Conservation (phyloP, 2,329 filamentous ascomycete genomes). For the Didymella pinodella region DNA sequence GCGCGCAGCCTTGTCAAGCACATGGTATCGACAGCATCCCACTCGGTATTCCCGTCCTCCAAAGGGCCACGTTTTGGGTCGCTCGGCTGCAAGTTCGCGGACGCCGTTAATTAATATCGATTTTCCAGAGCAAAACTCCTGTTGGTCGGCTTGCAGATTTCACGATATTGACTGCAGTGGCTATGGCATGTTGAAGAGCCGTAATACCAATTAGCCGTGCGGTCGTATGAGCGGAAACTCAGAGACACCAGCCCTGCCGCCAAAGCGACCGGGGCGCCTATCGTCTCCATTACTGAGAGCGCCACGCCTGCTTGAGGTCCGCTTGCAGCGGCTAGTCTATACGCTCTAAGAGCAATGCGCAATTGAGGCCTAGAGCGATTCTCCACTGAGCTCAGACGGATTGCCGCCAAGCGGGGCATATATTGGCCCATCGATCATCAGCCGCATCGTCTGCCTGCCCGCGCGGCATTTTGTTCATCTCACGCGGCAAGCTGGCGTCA, state of each 20-base stretch:
- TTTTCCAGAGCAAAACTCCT: constrained; percentile 1
- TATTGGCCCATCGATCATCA: constrained; percentile 52
- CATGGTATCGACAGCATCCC: constrained; percentile 25
- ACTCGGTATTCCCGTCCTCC: constrained; percentile 20
- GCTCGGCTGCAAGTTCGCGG: constrained; percentile 20
- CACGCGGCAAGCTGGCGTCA: constrained; percentile 33
- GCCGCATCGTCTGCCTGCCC: constrained; percentile 45
- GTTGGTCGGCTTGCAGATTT: constrained; percentile 7
- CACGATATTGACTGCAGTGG: constrained; percentile 23
- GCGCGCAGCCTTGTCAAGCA: constrained; percentile 26
- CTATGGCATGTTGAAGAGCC: constrained; percentile 31
- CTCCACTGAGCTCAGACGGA: constrained; percentile 48
- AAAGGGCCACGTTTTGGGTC: constrained; percentile 23
- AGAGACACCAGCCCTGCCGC: constrained; percentile 45
- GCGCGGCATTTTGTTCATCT: constrained; percentile 29
- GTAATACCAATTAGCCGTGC: constrained; percentile 49
- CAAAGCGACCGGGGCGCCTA: constrained; percentile 38
- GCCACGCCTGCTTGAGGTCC: constrained; percentile 43
- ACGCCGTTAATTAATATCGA: constrained; percentile 17
- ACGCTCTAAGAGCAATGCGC: constrained; percentile 38
- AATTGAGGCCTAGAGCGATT: constrained; percentile 48
- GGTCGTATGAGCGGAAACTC: constrained; percentile 24
- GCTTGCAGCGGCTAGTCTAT: constrained; percentile 52
- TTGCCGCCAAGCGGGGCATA: constrained; percentile 49
- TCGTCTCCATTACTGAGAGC: constrained; percentile 37